Percentiles rank a stretch among this genome's conserved stretches.
Evolutionary conservation across 2,329 filamentous ascomycete genomes (phyloP).

Genomic region (Curvularia hawaiiensis): DNA sequence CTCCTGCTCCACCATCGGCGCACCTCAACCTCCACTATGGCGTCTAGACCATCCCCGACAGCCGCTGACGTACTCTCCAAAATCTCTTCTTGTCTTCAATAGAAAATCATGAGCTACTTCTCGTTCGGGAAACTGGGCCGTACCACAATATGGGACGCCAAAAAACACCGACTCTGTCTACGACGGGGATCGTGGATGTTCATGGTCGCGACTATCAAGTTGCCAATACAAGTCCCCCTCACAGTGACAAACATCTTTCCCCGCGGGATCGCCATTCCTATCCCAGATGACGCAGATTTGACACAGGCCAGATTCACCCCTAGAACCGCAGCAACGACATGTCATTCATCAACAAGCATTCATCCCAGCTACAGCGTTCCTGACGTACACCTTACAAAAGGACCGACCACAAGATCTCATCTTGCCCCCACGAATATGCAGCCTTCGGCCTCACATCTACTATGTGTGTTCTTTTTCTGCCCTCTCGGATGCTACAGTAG

Average conservation of each 20-base stretch:
- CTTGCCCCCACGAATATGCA: background rate
- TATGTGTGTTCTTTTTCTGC: background rate
- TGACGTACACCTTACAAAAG: background rate
- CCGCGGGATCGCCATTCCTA: background rate
- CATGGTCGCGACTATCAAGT: background rate
- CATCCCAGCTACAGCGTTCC: background rate
- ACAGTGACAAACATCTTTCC: background rate
- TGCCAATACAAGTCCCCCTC: background rate
- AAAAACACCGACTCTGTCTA: background rate
- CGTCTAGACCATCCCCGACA: constrained; percentile 22
- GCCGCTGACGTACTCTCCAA: constrained; percentile 21
- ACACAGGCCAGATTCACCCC: background rate
- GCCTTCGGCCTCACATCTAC: background rate
- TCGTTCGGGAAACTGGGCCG: background rate
- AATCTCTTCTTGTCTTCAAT: constrained; percentile 4
- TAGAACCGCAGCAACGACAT: background rate
- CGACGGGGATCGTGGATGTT: background rate
- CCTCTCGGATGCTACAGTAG: background rate
- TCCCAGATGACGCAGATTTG: background rate
- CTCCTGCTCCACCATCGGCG: constrained; percentile 1
- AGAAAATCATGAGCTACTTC: constrained; percentile 11
- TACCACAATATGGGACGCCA: background rate
- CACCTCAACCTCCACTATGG: constrained; percentile 12
- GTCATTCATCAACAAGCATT: background rate
- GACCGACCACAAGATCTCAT: background rate